These are phyloP conservation scores for Aspergillus tamarii DNA, from an alignment of 2,329 filamentous ascomycete species.

Conservation along the genomic window DNA sequence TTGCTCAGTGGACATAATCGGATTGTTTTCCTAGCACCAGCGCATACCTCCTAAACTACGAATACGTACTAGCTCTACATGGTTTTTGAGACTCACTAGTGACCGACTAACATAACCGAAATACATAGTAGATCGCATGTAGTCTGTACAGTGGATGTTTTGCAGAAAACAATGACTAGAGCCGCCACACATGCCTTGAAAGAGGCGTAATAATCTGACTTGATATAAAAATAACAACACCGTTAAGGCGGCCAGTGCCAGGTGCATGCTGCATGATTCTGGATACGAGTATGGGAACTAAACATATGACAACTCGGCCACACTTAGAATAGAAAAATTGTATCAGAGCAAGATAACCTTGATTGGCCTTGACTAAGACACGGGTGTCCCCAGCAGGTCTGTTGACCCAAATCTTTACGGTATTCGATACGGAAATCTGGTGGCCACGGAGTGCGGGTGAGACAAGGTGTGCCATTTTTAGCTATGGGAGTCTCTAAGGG, in stretches of 20 bases:
- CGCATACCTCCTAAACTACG: neutral
- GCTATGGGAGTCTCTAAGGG: constrained; percentile 15
- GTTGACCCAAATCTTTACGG: constrained; percentile 4
- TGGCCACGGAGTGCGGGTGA: constrained; percentile 16
- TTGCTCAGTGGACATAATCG: neutral
- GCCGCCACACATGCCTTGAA: neutral
- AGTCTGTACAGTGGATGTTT: neutral
- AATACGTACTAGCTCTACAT: neutral
- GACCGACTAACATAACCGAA: neutral
- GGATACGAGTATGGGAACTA: neutral
- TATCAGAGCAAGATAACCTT: constrained; percentile 7
- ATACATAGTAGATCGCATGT: neutral
- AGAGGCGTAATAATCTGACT: constrained; percentile 3
- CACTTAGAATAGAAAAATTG: constrained; percentile 10
- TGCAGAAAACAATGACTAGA: constrained; percentile 4
- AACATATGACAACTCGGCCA: constrained; percentile 13
- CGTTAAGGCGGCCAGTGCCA: constrained; percentile 9
- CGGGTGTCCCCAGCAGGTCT: neutral
- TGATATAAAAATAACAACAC: constrained; percentile 20
- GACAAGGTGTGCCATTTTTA: constrained; percentile 30
- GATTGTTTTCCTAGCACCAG: neutral
- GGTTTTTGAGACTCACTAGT: neutral
- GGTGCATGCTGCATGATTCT: constrained; percentile 8
- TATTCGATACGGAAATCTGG: constrained; percentile 3
- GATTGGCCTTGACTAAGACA: constrained; percentile 20